Percentiles rank a stretch among this genome's conserved stretches.
Conservation (phyloP, 768 basidiomycete species). For the Suillus subluteus region DNA sequence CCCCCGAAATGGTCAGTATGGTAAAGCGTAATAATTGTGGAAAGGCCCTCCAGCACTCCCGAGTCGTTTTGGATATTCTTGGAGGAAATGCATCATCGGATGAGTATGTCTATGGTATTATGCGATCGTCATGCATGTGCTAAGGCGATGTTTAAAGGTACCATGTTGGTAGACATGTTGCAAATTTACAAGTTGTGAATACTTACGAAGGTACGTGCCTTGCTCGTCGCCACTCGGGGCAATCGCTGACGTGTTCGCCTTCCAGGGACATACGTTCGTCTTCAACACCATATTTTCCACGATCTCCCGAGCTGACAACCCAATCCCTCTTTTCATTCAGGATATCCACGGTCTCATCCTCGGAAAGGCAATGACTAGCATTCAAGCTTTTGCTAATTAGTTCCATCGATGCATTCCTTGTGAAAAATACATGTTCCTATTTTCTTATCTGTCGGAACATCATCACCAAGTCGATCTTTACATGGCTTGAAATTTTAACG, state of each 20-base stretch:
- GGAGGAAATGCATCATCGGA: constrained; percentile 94
- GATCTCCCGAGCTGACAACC: constrained; percentile 17
- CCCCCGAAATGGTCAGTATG: constrained; percentile 94
- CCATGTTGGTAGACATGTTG: constrained; percentile 92
- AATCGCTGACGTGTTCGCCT: constrained; percentile 11
- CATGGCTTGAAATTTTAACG: not conserved
- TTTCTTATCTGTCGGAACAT: not conserved
- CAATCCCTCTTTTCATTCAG: constrained; percentile 39
- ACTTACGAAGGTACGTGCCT: constrained; percentile 81
- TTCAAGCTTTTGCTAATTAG: constrained; percentile 80
- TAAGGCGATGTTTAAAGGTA: constrained; percentile 53
- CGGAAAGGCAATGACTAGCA: constrained; percentile 90
- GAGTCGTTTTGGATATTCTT: constrained; percentile 84
- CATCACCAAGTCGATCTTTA: not conserved
- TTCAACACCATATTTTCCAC: not conserved
- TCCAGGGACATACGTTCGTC: constrained; percentile 62
- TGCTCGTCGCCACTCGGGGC: not conserved
- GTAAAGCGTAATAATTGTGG: constrained; percentile 97
- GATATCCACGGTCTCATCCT: constrained; percentile 92
- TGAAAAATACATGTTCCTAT: not conserved
- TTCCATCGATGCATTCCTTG: constrained; percentile 5
- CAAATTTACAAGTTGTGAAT: constrained; percentile 93
- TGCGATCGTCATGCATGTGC: not conserved
- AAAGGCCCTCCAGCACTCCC: constrained; percentile 84
- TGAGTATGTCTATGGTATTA: constrained; percentile 61